These are phyloP conservation scores for Sclerotinia trifoliorum DNA, from an alignment of 2,329 filamentous ascomycete genomes.

Conservation along the genomic window DNA sequence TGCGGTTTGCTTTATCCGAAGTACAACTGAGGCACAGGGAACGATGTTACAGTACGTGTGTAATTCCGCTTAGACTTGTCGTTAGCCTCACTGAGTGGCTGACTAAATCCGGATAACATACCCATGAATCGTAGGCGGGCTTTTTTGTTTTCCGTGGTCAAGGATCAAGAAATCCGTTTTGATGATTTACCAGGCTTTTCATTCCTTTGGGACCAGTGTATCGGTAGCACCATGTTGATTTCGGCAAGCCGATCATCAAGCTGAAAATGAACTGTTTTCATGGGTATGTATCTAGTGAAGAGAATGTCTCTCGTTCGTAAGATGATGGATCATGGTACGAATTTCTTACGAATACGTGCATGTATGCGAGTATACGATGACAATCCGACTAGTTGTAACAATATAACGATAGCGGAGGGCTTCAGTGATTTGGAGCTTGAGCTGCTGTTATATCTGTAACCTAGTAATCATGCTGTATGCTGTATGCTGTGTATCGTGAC, in stretches of 20 bases:
- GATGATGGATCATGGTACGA: background rate
- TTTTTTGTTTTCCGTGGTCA: background rate
- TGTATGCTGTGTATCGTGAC: background rate
- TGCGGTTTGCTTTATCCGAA: background rate
- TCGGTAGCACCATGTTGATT: conserved; percentile 8
- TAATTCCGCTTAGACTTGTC: background rate
- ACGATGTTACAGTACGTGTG: background rate
- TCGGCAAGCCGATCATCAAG: background rate
- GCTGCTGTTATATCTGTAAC: background rate
- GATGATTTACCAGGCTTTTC: conserved; percentile 4
- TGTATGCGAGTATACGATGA: background rate
- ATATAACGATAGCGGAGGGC: background rate
- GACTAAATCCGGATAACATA: background rate
- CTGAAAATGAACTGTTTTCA: background rate
- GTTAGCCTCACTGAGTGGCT: background rate
- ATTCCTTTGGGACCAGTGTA: conserved; percentile 4
- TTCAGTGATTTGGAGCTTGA: background rate
- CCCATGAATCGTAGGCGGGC: background rate
- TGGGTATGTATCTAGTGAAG: background rate
- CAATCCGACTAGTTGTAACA: background rate
- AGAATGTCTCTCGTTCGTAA: background rate
- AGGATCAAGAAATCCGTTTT: background rate
- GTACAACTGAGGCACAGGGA: background rate
- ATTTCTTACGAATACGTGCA: background rate
- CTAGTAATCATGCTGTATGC: background rate